Evolutionary conservation across 495 filamentous ascomycete genomes (phyloP), one percentile per base, ranked within the genome.

Genomic region (Talaromyces ruber): DNA sequence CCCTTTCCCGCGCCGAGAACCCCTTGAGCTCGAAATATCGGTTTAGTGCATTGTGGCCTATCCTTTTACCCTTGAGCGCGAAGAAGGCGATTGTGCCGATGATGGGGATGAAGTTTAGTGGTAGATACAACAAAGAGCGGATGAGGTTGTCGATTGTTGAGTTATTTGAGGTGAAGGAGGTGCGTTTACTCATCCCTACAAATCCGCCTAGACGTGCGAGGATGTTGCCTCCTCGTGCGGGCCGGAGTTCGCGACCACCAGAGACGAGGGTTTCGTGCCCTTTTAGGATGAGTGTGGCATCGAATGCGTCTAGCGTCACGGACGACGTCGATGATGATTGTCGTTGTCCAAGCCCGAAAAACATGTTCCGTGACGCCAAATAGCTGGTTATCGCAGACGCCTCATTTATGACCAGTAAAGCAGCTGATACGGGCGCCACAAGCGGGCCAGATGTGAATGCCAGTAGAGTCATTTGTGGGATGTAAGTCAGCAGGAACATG

Each of bases 21-120:
- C 85, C 84, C 75, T 95, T 96, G 52, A 98, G 77, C 74, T 96
- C 90, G 68, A 97, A 97, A 72, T 96, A 98, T 69, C 86, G 66
- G 4, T 68, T 71, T 70, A 87, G 84, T 32, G 78, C 75, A 1
- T 54, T 68, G 1, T 83, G 84, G 0, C 86, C 86, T 28, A 73
- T 62, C 24, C 66, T 66, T 70, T 74, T 81, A 65, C 91, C 93
- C 72, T 95, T 88, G 29, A 94, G 64, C 14, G 88, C 55, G 7
- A 97, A 78, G 71, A 95, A 98, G 0, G 91, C 66, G 12, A 85
- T 74, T 2, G 93, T 93, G 3, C 94, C 94, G 21, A 98, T 81
- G 0, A 97, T 82, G 0, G 94, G 94, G 47, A 98, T 88, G 62
- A 97, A 87, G 72, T 96, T 97, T 56, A 98, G 78, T 12, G 94